phyloP scores from a whole-genome alignment of 345 rosid species.

The Linum trigynum region DNA sequence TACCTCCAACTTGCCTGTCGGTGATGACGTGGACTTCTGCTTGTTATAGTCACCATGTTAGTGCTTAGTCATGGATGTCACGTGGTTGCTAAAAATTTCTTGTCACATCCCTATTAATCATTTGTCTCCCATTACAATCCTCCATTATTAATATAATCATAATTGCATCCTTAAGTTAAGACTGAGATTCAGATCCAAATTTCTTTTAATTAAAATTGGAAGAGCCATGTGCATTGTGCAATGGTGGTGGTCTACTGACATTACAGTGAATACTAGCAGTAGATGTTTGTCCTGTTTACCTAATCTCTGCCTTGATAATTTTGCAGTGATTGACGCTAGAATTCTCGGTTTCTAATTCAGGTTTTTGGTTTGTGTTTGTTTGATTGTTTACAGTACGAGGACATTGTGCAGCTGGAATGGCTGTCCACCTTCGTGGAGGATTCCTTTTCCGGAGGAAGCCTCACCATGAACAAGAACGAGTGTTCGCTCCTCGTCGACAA shows the following conservation, averaged over 20 bases:
- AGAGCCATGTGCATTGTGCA: no score
- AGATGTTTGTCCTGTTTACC: no score
- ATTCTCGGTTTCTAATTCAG: background rate
- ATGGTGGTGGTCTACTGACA: no score
- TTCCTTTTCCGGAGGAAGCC: slow-evolving; percentile 68
- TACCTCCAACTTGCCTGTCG: slow-evolving; percentile 16
- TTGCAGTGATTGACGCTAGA: no score
- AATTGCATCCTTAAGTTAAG: no score
- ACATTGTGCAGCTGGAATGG: slow-evolving; percentile 84
- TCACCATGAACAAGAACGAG: slow-evolving; percentile 44
- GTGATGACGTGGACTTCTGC: slow-evolving; percentile 17
- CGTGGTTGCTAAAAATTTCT: slow-evolving; percentile 11
- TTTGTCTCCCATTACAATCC: background rate
- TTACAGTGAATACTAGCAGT: no score
- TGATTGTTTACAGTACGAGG: slow-evolving; percentile 53
- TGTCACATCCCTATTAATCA: background rate
- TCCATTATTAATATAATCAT: no score
- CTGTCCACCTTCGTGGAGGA: slow-evolving; percentile 67
- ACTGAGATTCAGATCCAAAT: no score
- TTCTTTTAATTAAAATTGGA: no score
- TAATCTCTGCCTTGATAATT: background rate
- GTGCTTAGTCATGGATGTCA: slow-evolving; percentile 23
- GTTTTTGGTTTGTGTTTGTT: slow-evolving; percentile 2
- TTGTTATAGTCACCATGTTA: slow-evolving; percentile 5
- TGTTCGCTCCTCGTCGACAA: slow-evolving; percentile 23